Conservation (phyloP, 805 yeast genomes). For the Schwanniomyces yamadae region DNA sequence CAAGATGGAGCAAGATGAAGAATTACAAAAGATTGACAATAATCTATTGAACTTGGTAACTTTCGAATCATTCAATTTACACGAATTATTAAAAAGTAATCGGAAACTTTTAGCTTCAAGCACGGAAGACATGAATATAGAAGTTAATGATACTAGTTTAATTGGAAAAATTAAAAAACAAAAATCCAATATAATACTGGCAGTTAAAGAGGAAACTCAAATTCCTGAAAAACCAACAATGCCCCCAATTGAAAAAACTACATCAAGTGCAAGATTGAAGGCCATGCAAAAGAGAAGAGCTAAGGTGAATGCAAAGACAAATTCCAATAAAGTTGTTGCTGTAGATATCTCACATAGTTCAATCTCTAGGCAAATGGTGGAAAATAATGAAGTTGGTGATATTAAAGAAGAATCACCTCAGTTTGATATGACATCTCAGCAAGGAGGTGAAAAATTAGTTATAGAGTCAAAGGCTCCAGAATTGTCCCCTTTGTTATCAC, state of each 20-base stretch:
- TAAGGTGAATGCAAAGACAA: constrained; percentile 61
- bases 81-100: constrained; percentile 49
- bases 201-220: constrained; percentile 7
- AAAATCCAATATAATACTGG: constrained; percentile 10
- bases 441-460: constrained; percentile 77
- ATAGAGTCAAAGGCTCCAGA: constrained; percentile 73
- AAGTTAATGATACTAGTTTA: constrained; percentile 26
- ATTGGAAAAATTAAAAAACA: constrained; percentile 51
- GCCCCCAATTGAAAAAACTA: constrained; percentile 13
- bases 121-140: constrained; percentile 25
- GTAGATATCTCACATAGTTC: constrained; percentile 74
- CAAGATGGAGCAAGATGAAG: constrained; percentile 43
- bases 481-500: constrained; percentile 64
- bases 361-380: constrained; percentile 53
- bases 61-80: constrained; percentile 51
- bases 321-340: constrained; percentile 44
- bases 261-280: constrained; percentile 72
- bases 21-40: constrained; percentile 40
- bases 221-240: neutral
- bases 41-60: constrained; percentile 41
- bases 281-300: constrained; percentile 95
- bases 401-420: constrained; percentile 28
- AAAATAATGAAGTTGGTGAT: constrained; percentile 32
- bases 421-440: constrained; percentile 71
- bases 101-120: constrained; percentile 65